Percentiles rank a stretch among this genome's conserved stretches.
phyloP scores from a whole-genome alignment of 1,139 yeast genomes.

The Taphrina pruni region DNA sequence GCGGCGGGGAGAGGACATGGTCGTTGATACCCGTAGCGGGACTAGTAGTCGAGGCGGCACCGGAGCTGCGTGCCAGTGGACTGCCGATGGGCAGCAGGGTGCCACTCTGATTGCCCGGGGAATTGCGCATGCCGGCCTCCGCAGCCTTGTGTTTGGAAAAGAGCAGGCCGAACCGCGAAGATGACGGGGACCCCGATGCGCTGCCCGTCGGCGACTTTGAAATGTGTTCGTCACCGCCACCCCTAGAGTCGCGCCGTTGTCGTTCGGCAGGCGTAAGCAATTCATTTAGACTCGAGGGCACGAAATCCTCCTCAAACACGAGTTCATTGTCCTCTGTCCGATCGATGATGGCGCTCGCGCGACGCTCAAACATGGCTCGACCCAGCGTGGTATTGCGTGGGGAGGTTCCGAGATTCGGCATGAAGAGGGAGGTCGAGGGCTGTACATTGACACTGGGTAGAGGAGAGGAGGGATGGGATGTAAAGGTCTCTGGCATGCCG shows the following conservation, averaged over 20 bases:
- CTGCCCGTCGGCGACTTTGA: constrained; percentile 37
- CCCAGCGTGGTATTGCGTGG: constrained; percentile 32
- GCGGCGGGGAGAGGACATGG: constrained; percentile 14
- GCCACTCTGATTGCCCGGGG: constrained; percentile 21
- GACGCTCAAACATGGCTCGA: constrained; percentile 38
- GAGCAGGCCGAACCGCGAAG: constrained; percentile 39
- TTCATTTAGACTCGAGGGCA: constrained; percentile 76
- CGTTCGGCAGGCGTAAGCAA: constrained; percentile 79
- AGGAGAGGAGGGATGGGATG: constrained; percentile 34
- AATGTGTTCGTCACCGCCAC: constrained; percentile 24
- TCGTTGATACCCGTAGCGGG: background rate
- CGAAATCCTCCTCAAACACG: constrained; percentile 70
- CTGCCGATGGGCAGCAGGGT: constrained; percentile 29
- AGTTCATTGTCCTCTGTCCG: constrained; percentile 53
- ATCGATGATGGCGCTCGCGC: constrained; percentile 48
- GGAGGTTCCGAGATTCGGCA: constrained; percentile 33
- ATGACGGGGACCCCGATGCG: constrained; percentile 25
- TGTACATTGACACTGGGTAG: constrained; percentile 6
- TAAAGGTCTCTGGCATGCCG: constrained; percentile 41
- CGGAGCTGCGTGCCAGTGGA: constrained; percentile 30
- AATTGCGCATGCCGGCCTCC: constrained; percentile 19
- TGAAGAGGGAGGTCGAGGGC: constrained; percentile 33
- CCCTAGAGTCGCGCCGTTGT: constrained; percentile 66
- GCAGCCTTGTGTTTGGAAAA: constrained; percentile 39
- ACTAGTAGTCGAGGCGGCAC: background rate